Conservation (phyloP, 2,329 filamentous ascomycete genomes). For the Lachnellula arida region DNA sequence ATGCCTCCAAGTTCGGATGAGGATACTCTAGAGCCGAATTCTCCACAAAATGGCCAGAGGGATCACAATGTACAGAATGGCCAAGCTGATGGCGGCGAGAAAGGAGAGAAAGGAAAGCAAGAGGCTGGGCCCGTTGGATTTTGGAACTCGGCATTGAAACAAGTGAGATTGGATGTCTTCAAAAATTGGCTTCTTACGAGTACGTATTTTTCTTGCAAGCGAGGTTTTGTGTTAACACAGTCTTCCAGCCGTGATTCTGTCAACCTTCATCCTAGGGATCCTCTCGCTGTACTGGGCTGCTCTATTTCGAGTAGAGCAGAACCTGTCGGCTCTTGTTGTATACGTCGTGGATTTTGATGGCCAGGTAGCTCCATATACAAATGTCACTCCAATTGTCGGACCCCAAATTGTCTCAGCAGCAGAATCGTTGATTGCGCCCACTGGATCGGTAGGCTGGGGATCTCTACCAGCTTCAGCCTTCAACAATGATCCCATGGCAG, state of each 20-base stretch:
- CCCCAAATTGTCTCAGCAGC: constrained; percentile 45
- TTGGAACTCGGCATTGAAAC: constrained; percentile 18
- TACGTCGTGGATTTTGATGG: constrained; percentile 62
- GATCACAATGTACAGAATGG: neutral
- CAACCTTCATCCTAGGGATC: constrained; percentile 50
- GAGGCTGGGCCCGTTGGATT: constrained; percentile 16
- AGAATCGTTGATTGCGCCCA: constrained; percentile 38
- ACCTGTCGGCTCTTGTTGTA: constrained; percentile 45
- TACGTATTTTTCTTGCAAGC: neutral
- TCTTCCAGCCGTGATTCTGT: constrained; percentile 43
- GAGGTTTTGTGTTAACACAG: neutral
- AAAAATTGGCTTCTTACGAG: constrained; percentile 23
- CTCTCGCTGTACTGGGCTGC: constrained; percentile 59
- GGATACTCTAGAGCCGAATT: neutral
- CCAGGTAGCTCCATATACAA: constrained; percentile 45
- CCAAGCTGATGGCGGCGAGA: neutral
- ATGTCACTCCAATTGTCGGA: constrained; percentile 49
- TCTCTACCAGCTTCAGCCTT: constrained; percentile 44
- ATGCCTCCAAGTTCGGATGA: neutral
- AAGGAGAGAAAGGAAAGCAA: constrained; percentile 12
- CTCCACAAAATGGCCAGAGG: neutral
- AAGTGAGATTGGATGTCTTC: constrained; percentile 13
- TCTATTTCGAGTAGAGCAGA: constrained; percentile 46
- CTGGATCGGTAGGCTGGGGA: constrained; percentile 32
- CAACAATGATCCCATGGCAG: constrained; percentile 49